phyloP scores from a whole-genome alignment of 1,284 basidiomycete species.

The Cystobasidiaceae sp. region DNA sequence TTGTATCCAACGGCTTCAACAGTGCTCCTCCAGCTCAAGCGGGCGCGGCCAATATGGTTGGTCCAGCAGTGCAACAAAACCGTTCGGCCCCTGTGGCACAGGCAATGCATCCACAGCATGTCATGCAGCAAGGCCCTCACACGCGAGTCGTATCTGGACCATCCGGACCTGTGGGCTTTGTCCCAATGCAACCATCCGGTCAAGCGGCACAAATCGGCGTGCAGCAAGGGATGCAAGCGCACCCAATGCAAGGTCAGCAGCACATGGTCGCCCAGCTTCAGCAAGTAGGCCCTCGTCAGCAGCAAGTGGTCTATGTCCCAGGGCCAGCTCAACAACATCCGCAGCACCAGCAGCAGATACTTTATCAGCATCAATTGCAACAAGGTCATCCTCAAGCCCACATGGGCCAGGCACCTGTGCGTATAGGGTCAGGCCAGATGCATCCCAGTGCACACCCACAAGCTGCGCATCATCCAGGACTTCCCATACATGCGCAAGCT shows the following conservation, averaged over 20 bases:
- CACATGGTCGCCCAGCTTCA: not conserved
- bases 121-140: too few relatives aligned
- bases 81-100: too few relatives aligned
- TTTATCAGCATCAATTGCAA: not conserved
- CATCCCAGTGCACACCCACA: not conserved
- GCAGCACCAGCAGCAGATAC: constrained; percentile 1
- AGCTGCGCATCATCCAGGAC: not conserved
- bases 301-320: not conserved
- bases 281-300: not conserved
- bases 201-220: not conserved
- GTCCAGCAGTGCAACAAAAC: too few relatives aligned
- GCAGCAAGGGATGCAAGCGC: not conserved
- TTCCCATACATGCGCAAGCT: too few relatives aligned
- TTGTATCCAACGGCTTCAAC: not conserved
- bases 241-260: not conserved
- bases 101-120: too few relatives aligned
- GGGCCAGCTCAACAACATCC: constrained; percentile 7
- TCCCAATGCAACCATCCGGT: not conserved
- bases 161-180: too few relatives aligned
- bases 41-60: not conserved
- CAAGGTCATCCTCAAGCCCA: not conserved
- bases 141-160: too few relatives aligned
- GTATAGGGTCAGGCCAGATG: too few relatives aligned
- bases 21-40: not conserved
- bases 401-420: not conserved